Percentiles rank a stretch among this genome's conserved stretches.
Conservation (phyloP, 257 asterid species). For the Capsicum chinense region DNA sequence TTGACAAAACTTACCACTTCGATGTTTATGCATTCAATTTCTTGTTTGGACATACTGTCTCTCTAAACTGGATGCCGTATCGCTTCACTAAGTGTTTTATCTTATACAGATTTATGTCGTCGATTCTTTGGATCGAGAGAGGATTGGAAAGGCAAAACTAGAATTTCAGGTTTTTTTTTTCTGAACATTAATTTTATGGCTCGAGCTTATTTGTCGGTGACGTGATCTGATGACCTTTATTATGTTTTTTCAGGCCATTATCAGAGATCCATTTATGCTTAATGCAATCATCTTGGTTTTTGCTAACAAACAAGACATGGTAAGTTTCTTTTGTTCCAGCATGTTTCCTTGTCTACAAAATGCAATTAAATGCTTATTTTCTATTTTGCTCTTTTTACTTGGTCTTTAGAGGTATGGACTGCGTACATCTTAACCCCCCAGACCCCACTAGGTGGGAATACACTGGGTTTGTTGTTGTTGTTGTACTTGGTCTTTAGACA, state of each 20-base stretch:
- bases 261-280: conserved; percentile 92
- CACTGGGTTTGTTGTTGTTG: too few species aligned
- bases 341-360: neutral
- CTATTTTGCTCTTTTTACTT: neutral
- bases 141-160: conserved; percentile 77
- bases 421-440: too few species aligned
- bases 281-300: conserved; percentile 92
- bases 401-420: conserved; percentile 12
- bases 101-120: conserved; percentile 83
- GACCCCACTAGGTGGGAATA: too few species aligned
- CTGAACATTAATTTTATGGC: conserved; percentile 30
- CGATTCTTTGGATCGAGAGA: conserved; percentile 93
- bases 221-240: conserved; percentile 33
- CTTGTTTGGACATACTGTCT: neutral
- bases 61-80: neutral
- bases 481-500: neutral
- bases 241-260: conserved; percentile 66
- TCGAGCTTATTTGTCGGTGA: conserved; percentile 30
- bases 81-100: neutral
- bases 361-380: neutral
- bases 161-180: conserved; percentile 82
- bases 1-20: neutral
- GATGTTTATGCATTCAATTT: neutral
- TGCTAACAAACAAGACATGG: conserved; percentile 99
- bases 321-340: conserved; percentile 39